Evolutionary conservation across 352 stramenopile species (phyloP), one percentile per base, ranked within the genome.

Genomic region (Nothophytophthora sp.): DNA sequence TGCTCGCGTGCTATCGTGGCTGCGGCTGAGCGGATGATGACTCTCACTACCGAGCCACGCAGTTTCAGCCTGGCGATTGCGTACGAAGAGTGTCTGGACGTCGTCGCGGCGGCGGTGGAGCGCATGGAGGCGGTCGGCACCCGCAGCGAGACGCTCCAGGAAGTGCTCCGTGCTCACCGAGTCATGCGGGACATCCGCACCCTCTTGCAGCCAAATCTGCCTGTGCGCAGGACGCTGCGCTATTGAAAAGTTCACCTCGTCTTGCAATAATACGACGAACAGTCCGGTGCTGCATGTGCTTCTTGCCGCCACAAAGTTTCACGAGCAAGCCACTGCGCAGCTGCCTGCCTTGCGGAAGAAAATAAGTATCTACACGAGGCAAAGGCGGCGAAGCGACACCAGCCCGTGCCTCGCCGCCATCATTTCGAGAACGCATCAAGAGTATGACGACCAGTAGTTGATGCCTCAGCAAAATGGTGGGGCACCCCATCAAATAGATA

Each of bases 11-110:
- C 52, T 19, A 61, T 69, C 30, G 44, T 62, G 16, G n/a, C 52
- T 2, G 63, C 63, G 16, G 52, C 53, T 3, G 63, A 73, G 23
- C 48, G 53, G 28, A 73, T 73, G 58, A 19, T 40, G 27, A 23
- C 23, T 15, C 58, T 73, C 11, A 32, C 39, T 2, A 50, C n/a
- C 22, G 34, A 59, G 19, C 58, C 53, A 22, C 35, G 16, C 18
- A 66, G 35, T 50, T 29, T 73, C 28, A 27, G 58, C 4, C 43
- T 69, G 5, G 58, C 52, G n/a, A 67, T 73, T 36, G 63, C 58
- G 29, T 73, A 63, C 27, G 63, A 73, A 28, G 63, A 66, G 32
- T 68, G 58, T 54, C 49, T 73, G 4, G 63, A 73, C 35, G 66
- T 73, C 41, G 24, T 73, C 33, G 62, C 63, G 2, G 63, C 63